Evolutionary conservation across 768 basidiomycete genomes (phyloP).

Genomic region (Rhodocollybia butyracea): DNA sequence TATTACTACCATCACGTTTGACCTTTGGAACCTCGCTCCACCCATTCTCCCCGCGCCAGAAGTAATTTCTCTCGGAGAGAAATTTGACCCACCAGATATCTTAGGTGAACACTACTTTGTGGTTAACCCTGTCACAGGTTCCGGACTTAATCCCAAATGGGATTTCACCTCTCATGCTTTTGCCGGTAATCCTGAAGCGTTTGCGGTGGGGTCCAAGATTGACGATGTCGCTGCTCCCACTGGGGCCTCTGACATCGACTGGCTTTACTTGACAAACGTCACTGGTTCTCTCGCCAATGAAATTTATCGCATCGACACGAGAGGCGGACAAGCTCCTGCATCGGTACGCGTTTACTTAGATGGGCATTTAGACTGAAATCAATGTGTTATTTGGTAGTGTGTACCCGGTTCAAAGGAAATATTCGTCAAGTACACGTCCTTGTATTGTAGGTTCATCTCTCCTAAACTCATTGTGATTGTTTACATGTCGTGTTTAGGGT

Average conservation of each 20-base stretch:
- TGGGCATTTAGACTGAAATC: neutral
- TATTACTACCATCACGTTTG: slow-evolving; percentile 11
- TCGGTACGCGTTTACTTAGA: slow-evolving; percentile 24
- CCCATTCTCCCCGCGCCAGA: slow-evolving; percentile 9
- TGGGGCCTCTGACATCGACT: slow-evolving; percentile 46
- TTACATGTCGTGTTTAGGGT: too few species aligned
- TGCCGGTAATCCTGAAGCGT: slow-evolving; percentile 40
- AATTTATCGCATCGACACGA: slow-evolving; percentile 52
- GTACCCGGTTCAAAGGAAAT: neutral
- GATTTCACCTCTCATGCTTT: slow-evolving; percentile 45
- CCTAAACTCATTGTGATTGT: too few species aligned
- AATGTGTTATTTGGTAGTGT: neutral
- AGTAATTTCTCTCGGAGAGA: neutral
- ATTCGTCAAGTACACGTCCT: slow-evolving; percentile 1
- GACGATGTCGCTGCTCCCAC: slow-evolving; percentile 39
- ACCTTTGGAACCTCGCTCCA: slow-evolving; percentile 16
- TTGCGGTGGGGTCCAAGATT: slow-evolving; percentile 42
- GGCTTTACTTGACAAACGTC: slow-evolving; percentile 44
- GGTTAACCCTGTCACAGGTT: slow-evolving; percentile 36
- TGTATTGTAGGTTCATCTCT: slow-evolving; percentile 8
- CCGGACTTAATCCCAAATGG: slow-evolving; percentile 46
- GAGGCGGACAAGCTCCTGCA: slow-evolving; percentile 51
- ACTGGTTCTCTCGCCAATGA: slow-evolving; percentile 45
- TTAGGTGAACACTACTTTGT: slow-evolving; percentile 58
- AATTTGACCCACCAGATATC: neutral